A percentile compares a stretch with the other conserved stretches of the same genome.
Conservation (phyloP, 2,329 filamentous ascomycete species). For the Diaporthe aspalathi region DNA sequence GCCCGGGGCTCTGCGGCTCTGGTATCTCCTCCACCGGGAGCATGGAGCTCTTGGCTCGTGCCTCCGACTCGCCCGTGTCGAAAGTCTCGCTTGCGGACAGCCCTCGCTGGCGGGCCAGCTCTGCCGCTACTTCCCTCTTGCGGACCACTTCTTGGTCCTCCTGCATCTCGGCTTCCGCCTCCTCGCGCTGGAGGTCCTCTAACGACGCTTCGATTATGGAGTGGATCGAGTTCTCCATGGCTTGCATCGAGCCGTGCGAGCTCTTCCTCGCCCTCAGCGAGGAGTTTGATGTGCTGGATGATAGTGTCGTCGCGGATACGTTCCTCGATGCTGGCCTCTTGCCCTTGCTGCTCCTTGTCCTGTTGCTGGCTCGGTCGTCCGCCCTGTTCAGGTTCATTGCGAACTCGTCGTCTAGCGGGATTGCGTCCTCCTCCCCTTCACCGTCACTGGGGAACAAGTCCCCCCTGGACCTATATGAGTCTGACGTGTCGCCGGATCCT, state of each 20-base stretch:
- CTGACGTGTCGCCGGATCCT: constrained; percentile 83
- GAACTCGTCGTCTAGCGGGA: constrained; percentile 94
- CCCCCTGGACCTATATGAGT: constrained; percentile 87
- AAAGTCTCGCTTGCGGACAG: constrained; percentile 51
- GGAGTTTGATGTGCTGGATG: constrained; percentile 51
- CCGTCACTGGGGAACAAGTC: constrained; percentile 91
- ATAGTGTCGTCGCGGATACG: constrained; percentile 69
- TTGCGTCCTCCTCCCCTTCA: constrained; percentile 88
- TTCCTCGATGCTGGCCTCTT: constrained; percentile 67
- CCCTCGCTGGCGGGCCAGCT: constrained; percentile 63
- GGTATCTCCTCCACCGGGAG: constrained; percentile 46
- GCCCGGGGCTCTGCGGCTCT: constrained; percentile 40
- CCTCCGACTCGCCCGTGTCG: constrained; percentile 50
- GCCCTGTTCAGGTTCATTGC: constrained; percentile 83
- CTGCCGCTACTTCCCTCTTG: constrained; percentile 63
- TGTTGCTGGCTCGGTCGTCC: constrained; percentile 78
- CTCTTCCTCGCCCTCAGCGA: constrained; percentile 44
- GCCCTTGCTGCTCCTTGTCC: constrained; percentile 69
- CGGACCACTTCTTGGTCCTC: constrained; percentile 66
- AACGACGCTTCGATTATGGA: constrained; percentile 57
- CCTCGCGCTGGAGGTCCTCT: constrained; percentile 60
- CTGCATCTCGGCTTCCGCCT: constrained; percentile 61
- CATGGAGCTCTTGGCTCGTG: constrained; percentile 48
- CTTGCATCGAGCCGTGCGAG: constrained; percentile 45
- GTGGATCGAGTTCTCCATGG: constrained; percentile 52